Evolutionary conservation across 208 protist species (phyloP), one percentile per base, ranked within the genome.

Genomic region (Leishmania major): DNA sequence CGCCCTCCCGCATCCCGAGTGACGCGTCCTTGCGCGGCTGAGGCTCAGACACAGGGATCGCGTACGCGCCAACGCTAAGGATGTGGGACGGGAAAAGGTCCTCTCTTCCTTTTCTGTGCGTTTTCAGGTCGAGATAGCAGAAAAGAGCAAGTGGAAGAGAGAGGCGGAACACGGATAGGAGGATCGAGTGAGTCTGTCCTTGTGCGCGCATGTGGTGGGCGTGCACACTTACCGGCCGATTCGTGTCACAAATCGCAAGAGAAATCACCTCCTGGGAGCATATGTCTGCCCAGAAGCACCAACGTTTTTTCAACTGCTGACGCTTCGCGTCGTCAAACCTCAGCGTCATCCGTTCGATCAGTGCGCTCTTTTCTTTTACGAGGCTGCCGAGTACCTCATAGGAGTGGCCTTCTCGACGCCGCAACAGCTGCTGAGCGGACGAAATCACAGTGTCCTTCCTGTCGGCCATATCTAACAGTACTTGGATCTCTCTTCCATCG

Each of bases 381-480:
- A 76, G 3, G 3, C 60, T 37, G 19, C 77, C 31, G 1, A 79
- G 43, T 3, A 57, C 6, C 59, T n/a, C 22, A n/a, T 80, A 28
- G 62, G 76, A 91, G 25, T 62, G 43, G 10, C 35, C 43, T 71
- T 78, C 57, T 45, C 75, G 57, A 40, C 51, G 45, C 15, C 2
- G 25, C 25, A 83, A 72, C 49, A 76, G 78, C 53, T 45, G 49
- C 59, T 70, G 35, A 31, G 89, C 10, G 67, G 3, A 51, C 31
- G 31, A 55, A 4, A 84, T 77, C 0, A 69, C 15, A 1, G 72
- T 73, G 60, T 92, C 79, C 37, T 86, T 89, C 11, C 70, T 55
- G 5, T 78, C 45, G 22, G 83, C 22, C 2, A 80, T n/a, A 60
- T 37, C 57, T 22, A 59, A 22, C 10, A 90, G 79, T 7, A 55